phyloP scores from a whole-genome alignment of 2,329 filamentous ascomycete genomes.

The Neobulgaria alba region DNA sequence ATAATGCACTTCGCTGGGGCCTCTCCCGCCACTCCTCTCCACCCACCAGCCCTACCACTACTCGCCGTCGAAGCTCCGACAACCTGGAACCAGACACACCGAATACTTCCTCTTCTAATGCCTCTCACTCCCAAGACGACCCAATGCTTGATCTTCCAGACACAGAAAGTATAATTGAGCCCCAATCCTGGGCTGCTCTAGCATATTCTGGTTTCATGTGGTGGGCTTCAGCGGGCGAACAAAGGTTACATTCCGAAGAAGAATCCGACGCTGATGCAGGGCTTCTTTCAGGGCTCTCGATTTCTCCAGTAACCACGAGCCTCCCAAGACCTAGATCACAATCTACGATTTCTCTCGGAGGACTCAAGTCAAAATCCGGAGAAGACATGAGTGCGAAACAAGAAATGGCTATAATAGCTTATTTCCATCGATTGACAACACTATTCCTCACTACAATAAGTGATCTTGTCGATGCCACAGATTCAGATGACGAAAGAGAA shows the following conservation, averaged over 20 bases:
- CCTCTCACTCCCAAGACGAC: slow-evolving; percentile 28
- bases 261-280: slow-evolving; percentile 49
- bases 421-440: slow-evolving; percentile 70
- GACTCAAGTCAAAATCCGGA: slow-evolving; percentile 13
- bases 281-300: slow-evolving; percentile 45
- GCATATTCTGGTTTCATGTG: slow-evolving; percentile 81
- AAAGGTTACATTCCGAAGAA: slow-evolving; percentile 50
- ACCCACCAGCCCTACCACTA: slow-evolving; percentile 11
- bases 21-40: slow-evolving; percentile 37
- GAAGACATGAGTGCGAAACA: slow-evolving; percentile 35
- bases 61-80: slow-evolving; percentile 7
- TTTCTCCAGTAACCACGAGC: slow-evolving; percentile 24
- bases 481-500: slow-evolving; percentile 29
- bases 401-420: slow-evolving; percentile 66
- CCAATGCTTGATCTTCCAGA: slow-evolving; percentile 38
- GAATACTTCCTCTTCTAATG: slow-evolving; percentile 20
- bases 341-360: slow-evolving; percentile 31
- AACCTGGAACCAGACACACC: slow-evolving; percentile 14
- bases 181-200: slow-evolving; percentile 60
- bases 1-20: slow-evolving; percentile 56
- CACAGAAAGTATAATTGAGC: slow-evolving; percentile 49
- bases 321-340: slow-evolving; percentile 24
- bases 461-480: slow-evolving; percentile 46
- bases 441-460: slow-evolving; percentile 54
- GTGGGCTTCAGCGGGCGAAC: slow-evolving; percentile 80